Base-by-base conservation (phyloP, 2,329 filamentous ascomycete genomes). In the Alternaria alternata region DNA sequence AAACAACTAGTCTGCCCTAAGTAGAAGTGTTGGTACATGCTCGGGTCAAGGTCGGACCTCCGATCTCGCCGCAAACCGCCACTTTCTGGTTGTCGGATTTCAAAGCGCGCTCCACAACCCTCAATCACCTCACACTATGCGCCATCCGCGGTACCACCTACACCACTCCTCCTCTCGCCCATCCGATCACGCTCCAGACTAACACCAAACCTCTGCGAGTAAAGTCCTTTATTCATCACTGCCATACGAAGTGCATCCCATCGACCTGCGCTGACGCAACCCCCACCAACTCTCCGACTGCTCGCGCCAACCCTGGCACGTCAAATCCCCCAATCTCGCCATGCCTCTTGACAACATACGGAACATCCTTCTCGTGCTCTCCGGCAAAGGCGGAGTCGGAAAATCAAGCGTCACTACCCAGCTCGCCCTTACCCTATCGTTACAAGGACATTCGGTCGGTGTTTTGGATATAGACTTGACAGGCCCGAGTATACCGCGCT, bases 391-490 rank as follows among this genome's bases (percentile, higher is more conserved):
- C 74, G 95, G 95, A 70, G 95, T 99, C 20, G 95, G 95, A 59
- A 99, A 99, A 84, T 98, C 94, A 43, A 97, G 93, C 53, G 89
- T 97, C n/a, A 98, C 95, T 0, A 96, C 94, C 1, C 95, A 99
- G 78, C 89, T 99, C 16, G 95, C 95, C 8, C 87, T 99, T 38
- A 93, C 94, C 0, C 88, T 99, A 32, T 90, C 93, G 2, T 86
- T 95, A 1, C 88, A 92, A 65, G 94, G 94, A 59, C 87, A 94
- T 77, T 93, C 92, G 0, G 94, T 98, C 43, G 95, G 95, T 54
- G 93, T 99, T 28, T 91, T 99, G 68, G 95, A 99, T 78, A 90
- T 98, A 75, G 95, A 99, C 78, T 87, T 99, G 18, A 99, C 95
- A 1, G 95, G 95, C 0, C 95, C 95, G 16, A 97, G 94, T 16